phyloP scores from a whole-genome alignment of 2,329 filamentous ascomycete species.

The Ophiostoma angusticollis region DNA sequence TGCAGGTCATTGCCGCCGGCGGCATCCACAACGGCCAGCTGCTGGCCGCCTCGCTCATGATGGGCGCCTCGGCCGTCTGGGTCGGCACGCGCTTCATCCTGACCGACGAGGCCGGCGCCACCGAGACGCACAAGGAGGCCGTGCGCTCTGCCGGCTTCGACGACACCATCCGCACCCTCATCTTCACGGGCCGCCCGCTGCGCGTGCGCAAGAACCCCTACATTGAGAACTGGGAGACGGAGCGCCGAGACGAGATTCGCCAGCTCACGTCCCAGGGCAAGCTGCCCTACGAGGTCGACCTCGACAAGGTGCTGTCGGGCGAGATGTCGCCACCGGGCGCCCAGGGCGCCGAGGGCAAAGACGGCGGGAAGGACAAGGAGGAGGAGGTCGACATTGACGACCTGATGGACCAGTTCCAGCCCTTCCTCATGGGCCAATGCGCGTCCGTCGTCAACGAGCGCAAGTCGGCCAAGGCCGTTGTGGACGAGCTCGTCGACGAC shows the following conservation, averaged over 20 bases:
- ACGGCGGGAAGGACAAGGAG: constrained; percentile 54
- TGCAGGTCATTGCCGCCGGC: constrained; percentile 86
- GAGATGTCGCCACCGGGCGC: constrained; percentile 53
- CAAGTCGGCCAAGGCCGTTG: constrained; percentile 79
- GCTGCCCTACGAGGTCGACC: constrained; percentile 87
- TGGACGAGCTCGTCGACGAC: constrained; percentile 85
- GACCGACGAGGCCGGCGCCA: constrained; percentile 84
- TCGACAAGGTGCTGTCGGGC: constrained; percentile 62
- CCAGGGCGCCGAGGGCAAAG: constrained; percentile 44
- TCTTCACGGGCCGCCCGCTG: constrained; percentile 93
- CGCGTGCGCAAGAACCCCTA: constrained; percentile 90
- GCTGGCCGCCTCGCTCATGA: constrained; percentile 79
- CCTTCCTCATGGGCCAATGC: constrained; percentile 93
- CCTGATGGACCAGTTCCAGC: constrained; percentile 78
- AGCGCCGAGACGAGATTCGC: constrained; percentile 83
- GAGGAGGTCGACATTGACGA: constrained; percentile 62
- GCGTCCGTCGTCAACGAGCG: constrained; percentile 87
- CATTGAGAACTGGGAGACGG: constrained; percentile 91
- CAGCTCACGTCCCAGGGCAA: constrained; percentile 77
- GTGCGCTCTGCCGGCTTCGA: constrained; percentile 85
- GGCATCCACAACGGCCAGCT: constrained; percentile 89
- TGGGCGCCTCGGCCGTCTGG: constrained; percentile 89
- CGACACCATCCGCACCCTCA: constrained; percentile 93
- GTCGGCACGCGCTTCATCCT: constrained; percentile 94
- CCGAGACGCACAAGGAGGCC: constrained; percentile 87